Evolutionary conservation across 768 basidiomycete species (phyloP), one percentile per base, ranked within the genome.

Genomic region (Kondoa subrosea): DNA sequence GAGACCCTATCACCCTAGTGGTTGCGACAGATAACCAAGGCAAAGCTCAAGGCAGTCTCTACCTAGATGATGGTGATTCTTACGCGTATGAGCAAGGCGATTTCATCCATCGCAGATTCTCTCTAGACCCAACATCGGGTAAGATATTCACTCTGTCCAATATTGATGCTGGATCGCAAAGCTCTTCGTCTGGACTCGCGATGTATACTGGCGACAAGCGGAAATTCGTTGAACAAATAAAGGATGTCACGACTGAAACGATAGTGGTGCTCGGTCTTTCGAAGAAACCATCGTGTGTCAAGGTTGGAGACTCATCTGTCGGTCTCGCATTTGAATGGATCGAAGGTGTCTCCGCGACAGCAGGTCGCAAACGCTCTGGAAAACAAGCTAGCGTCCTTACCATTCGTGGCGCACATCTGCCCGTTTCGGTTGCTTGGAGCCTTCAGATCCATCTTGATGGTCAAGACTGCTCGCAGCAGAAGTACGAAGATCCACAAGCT

Each of bases 51-150:
- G 95, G 95, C 40, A 88, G 92, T 74, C 81, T 99, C 40, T 99
- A 97, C 78, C 83, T 93, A 67, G 95, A 99, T 76, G 95, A 97
- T 72, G 95, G 95, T 16, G 87, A 86, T 64, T 83, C 86, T 0
- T 97, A 85, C 77, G 79, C 81, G 2, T 85, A 91, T 77, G 78
- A 82, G 68, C 75, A 82, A 3, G 95, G 95, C 32, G 81, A 90
- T 68, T 83, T 88, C 75, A 80, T 95, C 68, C 92, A 89, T 89
- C 85, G 89, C 66, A 79, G 81, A 69, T 89, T 92, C 74, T 74
- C 74, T 29, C 85, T 89, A 29, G 75, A 76, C 77, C 33, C 79
- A 78, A 74, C 79, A 77, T 75, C 77, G 75, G 63, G 69, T 34
- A 59, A 78, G 83, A 71, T 81, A 77, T 64, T 75, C 85, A 59